Evolutionary conservation across 176 grass and related monocot genomes (phyloP).

Genomic region (Canna indica): DNA sequence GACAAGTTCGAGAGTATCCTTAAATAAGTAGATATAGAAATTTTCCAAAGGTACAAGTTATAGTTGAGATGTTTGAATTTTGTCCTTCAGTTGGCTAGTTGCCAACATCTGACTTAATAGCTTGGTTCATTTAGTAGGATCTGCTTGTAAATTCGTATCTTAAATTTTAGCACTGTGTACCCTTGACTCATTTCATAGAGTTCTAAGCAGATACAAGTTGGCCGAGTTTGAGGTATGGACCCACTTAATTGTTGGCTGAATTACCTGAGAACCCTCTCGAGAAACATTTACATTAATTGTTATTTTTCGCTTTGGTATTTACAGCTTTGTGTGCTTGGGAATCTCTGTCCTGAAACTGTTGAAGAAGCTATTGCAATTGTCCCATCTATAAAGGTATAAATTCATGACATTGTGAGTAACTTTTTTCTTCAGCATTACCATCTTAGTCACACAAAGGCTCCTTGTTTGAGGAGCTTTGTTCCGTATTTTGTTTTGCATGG

Average conservation of each 20-base stretch:
- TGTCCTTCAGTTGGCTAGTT: neutral
- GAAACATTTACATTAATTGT: neutral
- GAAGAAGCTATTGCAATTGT: constrained; percentile 78
- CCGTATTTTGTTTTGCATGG: too few relatives aligned
- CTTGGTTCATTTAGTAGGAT: neutral
- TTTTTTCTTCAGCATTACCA: neutral
- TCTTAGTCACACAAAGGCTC: too few relatives aligned
- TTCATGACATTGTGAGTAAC: neutral
- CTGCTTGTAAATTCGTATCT: constrained; percentile 6
- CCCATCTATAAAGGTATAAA: constrained; percentile 58
- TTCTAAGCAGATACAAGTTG: constrained; percentile 42
- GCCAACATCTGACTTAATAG: neutral
- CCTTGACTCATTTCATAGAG: constrained; percentile 39
- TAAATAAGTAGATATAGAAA: neutral
- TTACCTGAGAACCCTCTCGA: neutral
- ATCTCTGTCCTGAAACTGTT: constrained; percentile 81
- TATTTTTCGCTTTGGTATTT: constrained; percentile 1
- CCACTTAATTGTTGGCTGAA: neutral
- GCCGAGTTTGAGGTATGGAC: constrained; percentile 49
- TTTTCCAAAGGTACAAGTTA: too few relatives aligned
- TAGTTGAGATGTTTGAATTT: neutral
- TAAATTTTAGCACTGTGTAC: neutral
- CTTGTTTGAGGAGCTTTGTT: too few relatives aligned
- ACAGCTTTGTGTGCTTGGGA: constrained; percentile 79
- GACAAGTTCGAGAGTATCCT: constrained; percentile 89